phyloP scores from a whole-genome alignment of 2,329 filamentous ascomycete species.

The Aspergillus persii region DNA sequence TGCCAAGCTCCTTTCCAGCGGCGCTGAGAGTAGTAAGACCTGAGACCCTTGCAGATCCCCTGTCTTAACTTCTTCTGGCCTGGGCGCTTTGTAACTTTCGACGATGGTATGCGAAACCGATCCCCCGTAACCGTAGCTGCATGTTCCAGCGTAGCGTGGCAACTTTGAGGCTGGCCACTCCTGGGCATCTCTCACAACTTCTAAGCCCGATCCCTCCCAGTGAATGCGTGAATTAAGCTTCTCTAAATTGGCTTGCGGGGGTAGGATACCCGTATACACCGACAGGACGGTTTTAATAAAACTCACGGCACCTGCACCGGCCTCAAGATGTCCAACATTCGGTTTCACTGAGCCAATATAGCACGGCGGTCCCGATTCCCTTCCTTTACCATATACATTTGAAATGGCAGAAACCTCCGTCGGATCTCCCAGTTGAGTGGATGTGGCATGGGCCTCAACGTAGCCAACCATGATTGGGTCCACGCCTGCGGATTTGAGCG shows the following conservation, averaged over 20 bases:
- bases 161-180: conserved; percentile 17
- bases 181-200: conserved; percentile 22
- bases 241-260: conserved; percentile 35
- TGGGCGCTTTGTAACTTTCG: conserved; percentile 17
- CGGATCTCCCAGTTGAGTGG: conserved; percentile 22
- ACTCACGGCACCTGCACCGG: conserved; percentile 25
- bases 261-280: conserved; percentile 20
- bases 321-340: conserved; percentile 34
- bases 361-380: conserved; percentile 19
- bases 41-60: conserved; percentile 9
- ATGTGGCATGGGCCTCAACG: conserved; percentile 24
- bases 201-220: conserved; percentile 24
- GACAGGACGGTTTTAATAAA: conserved; percentile 28
- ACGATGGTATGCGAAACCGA: conserved; percentile 36
- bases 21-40: background rate
- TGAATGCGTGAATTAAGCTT: conserved; percentile 35
- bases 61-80: background rate
- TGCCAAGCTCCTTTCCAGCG: background rate
- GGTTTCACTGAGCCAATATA: conserved; percentile 33
- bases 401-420: conserved; percentile 17
- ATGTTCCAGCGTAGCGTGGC: conserved; percentile 27
- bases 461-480: conserved; percentile 18
- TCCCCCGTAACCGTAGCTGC: conserved; percentile 36
- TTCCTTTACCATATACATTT: conserved; percentile 11
- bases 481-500: conserved; percentile 7